phyloP scores from a whole-genome alignment of 768 basidiomycete genomes.

The Psilocybe cubensis region DNA sequence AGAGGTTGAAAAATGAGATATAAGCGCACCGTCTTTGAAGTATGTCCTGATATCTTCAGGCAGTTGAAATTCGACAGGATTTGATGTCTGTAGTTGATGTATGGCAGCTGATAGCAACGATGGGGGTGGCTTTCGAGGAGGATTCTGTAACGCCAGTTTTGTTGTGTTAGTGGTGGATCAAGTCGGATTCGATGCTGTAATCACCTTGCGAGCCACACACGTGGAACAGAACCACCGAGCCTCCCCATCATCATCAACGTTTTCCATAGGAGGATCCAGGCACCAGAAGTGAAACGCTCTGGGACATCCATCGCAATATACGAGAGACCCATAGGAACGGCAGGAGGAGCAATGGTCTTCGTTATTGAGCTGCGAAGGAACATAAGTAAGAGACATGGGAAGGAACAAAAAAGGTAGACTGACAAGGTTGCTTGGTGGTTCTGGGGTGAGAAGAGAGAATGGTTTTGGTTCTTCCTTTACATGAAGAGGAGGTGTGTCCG shows the following conservation, averaged over 20 bases:
- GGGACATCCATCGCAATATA: constrained; percentile 98
- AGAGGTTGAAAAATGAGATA: constrained; percentile 15
- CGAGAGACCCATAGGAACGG: constrained; percentile 78
- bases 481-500: constrained; percentile 38
- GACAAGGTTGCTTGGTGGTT: constrained; percentile 48
- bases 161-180: constrained; percentile 18
- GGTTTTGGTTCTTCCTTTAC: constrained; percentile 58
- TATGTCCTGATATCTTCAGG: constrained; percentile 82
- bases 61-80: constrained; percentile 84
- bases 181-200: constrained; percentile 25
- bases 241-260: constrained; percentile 79
- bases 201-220: constrained; percentile 69
- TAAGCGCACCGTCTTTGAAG: constrained; percentile 82
- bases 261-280: constrained; percentile 92
- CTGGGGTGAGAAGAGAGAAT: constrained; percentile 48
- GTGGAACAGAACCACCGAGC: constrained; percentile 82
- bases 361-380: constrained; percentile 50
- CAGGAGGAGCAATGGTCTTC: constrained; percentile 89
- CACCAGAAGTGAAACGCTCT: constrained; percentile 96
- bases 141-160: constrained; percentile 51
- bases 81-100: constrained; percentile 64
- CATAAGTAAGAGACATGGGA: constrained; percentile 11
- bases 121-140: constrained; percentile 65
- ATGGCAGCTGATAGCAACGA: constrained; percentile 76
- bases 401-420: constrained; percentile 22